phyloP scores from a whole-genome alignment of 2,329 filamentous ascomycete genomes.

The Chaetomiaceae sp. region DNA sequence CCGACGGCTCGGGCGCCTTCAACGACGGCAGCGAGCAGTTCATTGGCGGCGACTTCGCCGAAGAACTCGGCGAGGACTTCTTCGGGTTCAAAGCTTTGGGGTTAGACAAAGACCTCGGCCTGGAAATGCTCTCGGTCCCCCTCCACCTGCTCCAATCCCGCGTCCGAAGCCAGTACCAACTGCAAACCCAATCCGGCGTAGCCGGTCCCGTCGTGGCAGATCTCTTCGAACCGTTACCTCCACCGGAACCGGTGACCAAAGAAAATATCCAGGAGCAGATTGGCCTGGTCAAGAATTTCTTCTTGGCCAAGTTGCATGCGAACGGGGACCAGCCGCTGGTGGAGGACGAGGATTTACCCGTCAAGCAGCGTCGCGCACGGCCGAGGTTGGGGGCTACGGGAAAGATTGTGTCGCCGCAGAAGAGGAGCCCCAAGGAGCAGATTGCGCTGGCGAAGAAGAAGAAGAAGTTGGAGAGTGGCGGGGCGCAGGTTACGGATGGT shows the following conservation, averaged over 20 bases:
- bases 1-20: slow-evolving; percentile 85
- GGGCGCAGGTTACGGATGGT: slow-evolving; percentile 49
- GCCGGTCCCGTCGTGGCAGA: slow-evolving; percentile 47
- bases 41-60: slow-evolving; percentile 91
- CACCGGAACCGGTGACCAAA: slow-evolving; percentile 72
- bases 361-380: slow-evolving; percentile 78
- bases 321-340: slow-evolving; percentile 78
- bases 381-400: slow-evolving; percentile 65
- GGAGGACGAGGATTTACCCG: slow-evolving; percentile 91
- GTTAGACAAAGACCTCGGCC: slow-evolving; percentile 83
- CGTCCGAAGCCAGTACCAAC: slow-evolving; percentile 79
- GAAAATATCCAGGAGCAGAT: slow-evolving; percentile 77
- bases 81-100: slow-evolving; percentile 97
- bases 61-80: slow-evolving; percentile 97
- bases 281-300: slow-evolving; percentile 85
- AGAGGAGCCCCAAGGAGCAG: slow-evolving; percentile 76
- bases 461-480: slow-evolving; percentile 62
- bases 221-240: slow-evolving; percentile 63
- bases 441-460: slow-evolving; percentile 82
- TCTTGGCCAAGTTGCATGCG: slow-evolving; percentile 80
- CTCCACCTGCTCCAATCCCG: slow-evolving; percentile 90
- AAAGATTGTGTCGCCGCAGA: slow-evolving; percentile 82
- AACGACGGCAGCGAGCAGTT: slow-evolving; percentile 97
- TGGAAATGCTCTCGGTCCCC: slow-evolving; percentile 84
- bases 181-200: slow-evolving; percentile 59